Base-by-base conservation (phyloP, 2,329 filamentous ascomycete species). In the Colletotrichum limetticola region DNA sequence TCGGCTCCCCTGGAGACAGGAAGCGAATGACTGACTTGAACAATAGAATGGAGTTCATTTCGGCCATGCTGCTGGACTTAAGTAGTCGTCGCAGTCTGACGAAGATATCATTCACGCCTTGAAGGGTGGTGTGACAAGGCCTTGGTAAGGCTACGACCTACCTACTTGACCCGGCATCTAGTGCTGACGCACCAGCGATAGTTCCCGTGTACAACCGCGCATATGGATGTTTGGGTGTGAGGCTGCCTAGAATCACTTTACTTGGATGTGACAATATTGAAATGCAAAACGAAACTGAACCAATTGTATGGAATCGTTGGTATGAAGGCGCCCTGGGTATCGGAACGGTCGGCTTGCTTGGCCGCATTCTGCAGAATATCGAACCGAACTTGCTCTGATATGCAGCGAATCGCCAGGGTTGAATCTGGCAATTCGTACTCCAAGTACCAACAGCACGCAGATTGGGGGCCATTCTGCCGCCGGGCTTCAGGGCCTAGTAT, bases 171-270 rank as follows among this genome's bases (percentile, higher is more conserved):
- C 37, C 28, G 55, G 53, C 58, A 59, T 37, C 57, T 57, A 64
- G 66, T 55, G 66, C 70, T 69, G 70, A 64, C 59, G 59, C 42
- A 26, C 59, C 46, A 46, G 66, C 30, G 53, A 59, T 69, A 59
- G 59, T 53, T 69, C 63, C 64, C 64, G 49, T 57, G 28, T 63
- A 49, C 57, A 11, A 67, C 49, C 22, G 26, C 46, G 8, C 63
- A 26, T 5, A 5, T 5, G 12, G 28, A 14, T 59, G 4, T 28
- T 53, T n/a, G 30, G 42, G 42, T 30, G 56, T 30, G 14, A 22
- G 37, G 28, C 12, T 53, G 4, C 11, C 28, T 28, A 26, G 19
- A 28, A n/a, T 32, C 7, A 26, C 12, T 24, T 14, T 14, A 28
- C 16, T 24, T 60, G n/a, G 26, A 6, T 46, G 22, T 24, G 4